These are phyloP conservation scores for Paramecium pentaurelia DNA, from an alignment of 73 alveolate genomes.

Conservation along the genomic window DNA sequence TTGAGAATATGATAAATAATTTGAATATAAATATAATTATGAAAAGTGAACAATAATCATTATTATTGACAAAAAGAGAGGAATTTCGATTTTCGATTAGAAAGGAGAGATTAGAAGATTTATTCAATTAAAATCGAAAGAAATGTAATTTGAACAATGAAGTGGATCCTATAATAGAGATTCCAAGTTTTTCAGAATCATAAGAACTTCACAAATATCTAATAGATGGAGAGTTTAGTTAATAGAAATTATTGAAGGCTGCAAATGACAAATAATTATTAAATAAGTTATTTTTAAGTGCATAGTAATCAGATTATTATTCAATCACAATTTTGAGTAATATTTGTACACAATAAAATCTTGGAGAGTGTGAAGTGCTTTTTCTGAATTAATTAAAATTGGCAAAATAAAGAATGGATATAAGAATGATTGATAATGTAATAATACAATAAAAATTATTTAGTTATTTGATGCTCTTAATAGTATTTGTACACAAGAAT, in stretches of 20 bases:
- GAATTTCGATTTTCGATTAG: neutral
- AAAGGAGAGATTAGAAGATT: neutral
- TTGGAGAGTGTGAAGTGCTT: neutral
- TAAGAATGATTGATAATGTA: neutral
- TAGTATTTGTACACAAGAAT: neutral
- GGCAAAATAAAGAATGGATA: neutral
- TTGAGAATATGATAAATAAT: neutral
- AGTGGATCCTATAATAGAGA: neutral
- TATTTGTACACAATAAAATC: neutral
- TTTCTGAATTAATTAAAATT: neutral
- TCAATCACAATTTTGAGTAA: neutral
- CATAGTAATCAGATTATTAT: neutral
- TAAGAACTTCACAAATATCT: neutral
- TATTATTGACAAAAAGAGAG: neutral
- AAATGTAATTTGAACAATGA: neutral
- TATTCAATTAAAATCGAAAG: neutral
- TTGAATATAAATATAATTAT: conserved; percentile 2
- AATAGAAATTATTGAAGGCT: neutral
- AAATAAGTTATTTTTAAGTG: neutral
- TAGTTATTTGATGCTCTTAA: neutral
- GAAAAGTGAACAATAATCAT: neutral
- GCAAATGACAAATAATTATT: neutral
- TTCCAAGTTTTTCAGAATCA: neutral
- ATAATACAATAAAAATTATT: neutral
- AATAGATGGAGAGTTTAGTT: neutral